Evolutionary conservation across 2,329 filamentous ascomycete genomes (phyloP), one percentile per base, ranked within the genome.

Genomic region (Colletotrichum destructivum): DNA sequence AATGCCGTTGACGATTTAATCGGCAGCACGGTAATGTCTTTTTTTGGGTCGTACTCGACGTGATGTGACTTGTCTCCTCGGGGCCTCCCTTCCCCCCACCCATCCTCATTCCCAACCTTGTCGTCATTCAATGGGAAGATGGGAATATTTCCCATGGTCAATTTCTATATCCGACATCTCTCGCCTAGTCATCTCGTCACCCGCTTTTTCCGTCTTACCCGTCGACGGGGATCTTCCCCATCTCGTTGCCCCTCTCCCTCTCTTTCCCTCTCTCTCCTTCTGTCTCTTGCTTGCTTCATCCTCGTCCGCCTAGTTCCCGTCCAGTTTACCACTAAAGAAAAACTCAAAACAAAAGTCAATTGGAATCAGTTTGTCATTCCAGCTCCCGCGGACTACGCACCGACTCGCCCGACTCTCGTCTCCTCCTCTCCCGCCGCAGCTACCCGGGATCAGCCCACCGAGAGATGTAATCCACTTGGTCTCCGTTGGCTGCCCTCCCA

Each of bases 331-430:
- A n/a, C 26, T 44, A 47, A 55, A 35, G 31, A 35, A 38, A 35
- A 38, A 38, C 35, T 38, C 35, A 38, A 38, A 38, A 9, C 35
- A 38, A 64, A 57, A 61, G 64, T 63, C 65, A 71, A 59, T 67
- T 56, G 44, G 52, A 38, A 21, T 31, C 52, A 16, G 51, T 35
- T 54, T 16, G 7, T 26, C 51, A 49, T 31, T 40, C 38, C 47
- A 12, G 38, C 59, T 62, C 59, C 51, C 52, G 69, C 69, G 69
- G 69, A 62, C 64, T 62, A 59, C 59, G 57, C 65, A 64, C 65
- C 59, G 55, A 61, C 31, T 13, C 35, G 13, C 18, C 52, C n/a
- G 38, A 44, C 21, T 38, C 35, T 38, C 8, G 11, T 38, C 9
- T 38, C 35, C 21, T 51, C 35, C 63, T 51, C 49, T 62, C 68